These are phyloP conservation scores for Trichophaea hybrida DNA, from an alignment of 2,329 filamentous ascomycete genomes.

Conservation along the genomic window DNA sequence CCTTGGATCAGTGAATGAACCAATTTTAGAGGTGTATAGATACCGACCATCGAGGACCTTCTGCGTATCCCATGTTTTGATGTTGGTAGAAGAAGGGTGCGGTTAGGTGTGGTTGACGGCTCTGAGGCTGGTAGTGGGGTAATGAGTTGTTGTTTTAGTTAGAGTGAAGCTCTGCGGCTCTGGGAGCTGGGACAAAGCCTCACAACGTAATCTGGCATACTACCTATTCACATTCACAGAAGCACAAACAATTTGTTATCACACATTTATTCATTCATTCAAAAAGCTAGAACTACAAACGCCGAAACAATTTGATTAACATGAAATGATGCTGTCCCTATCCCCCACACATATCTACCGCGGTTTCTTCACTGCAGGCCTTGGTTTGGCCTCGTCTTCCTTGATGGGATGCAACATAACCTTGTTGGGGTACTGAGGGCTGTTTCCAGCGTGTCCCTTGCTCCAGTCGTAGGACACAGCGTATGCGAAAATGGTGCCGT, in stretches of 20 bases:
- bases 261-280: neutral
- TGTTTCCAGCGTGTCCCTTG: constrained; percentile 85
- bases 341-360: constrained; percentile 11
- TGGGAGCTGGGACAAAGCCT: too few relatives aligned
- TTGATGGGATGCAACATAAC: constrained; percentile 70
- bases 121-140: neutral
- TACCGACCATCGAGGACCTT: constrained; percentile 5
- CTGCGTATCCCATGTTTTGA: neutral
- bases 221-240: neutral
- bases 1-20: neutral
- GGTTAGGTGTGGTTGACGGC: neutral
- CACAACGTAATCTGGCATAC: too few relatives aligned
- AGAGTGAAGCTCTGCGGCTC: neutral
- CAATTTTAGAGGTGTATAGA: neutral
- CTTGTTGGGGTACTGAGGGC: constrained; percentile 57
- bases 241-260: neutral
- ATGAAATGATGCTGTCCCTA: neutral
- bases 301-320: neutral
- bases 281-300: constrained; percentile 1
- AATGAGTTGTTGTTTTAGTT: neutral
- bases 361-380: constrained; percentile 29
- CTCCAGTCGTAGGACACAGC: constrained; percentile 96
- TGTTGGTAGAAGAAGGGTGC: neutral
- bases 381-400: constrained; percentile 48
- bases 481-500: constrained; percentile 71